Base-by-base conservation (phyloP, 2,329 filamentous ascomycete genomes). In the Neonectria faginata region DNA sequence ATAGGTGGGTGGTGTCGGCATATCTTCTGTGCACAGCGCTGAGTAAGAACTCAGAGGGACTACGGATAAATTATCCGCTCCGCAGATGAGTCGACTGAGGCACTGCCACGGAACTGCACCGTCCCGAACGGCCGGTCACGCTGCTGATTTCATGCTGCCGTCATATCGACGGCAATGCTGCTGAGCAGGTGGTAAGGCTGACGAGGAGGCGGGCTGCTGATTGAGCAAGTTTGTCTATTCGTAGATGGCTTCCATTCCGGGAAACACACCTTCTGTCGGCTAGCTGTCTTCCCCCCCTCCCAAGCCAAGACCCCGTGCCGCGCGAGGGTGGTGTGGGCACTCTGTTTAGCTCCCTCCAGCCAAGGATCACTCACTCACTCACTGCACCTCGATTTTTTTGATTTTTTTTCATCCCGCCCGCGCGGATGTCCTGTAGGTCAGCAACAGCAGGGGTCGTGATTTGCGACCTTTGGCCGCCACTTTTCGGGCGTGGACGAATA, bases 301-400 rank as follows among this genome's bases (percentile, higher is more conserved):
- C 45, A 20, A 20, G 39, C 20, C 41, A 22, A 47, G 47, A 33
- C 29, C 47, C 18, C 25, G 39, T 44, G 39, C 52, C 52, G 36
- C 52, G 36, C 42, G 27, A 56, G 39, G 53, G 55, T 57, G 55
- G 45, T 31, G 44, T 31, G 44, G 57, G 27, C 45, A 44, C 47
- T 39, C 20, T 12, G 11, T 51, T 51, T 8, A 16, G 33, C 31
- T 16, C 29, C 9, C 31, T 16, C 29, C 9, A 12, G 60, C 60
- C 59, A 59, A 68, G 63, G 66, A 29, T 29, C 59, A 64, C 25
- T 25, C 25, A 25, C 22, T 25, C 22, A 33, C 29, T 29, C 29
- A 6, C 5, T 50, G 39, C 56, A 56, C 60, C 58, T 52, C 20
- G 52, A 59, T 39, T 36, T 22, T 25, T 25, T 36, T 36, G n/a